Evolutionary conservation across 2,329 filamentous ascomycete genomes (phyloP).

Genomic region (Rugonectria rugulosa): DNA sequence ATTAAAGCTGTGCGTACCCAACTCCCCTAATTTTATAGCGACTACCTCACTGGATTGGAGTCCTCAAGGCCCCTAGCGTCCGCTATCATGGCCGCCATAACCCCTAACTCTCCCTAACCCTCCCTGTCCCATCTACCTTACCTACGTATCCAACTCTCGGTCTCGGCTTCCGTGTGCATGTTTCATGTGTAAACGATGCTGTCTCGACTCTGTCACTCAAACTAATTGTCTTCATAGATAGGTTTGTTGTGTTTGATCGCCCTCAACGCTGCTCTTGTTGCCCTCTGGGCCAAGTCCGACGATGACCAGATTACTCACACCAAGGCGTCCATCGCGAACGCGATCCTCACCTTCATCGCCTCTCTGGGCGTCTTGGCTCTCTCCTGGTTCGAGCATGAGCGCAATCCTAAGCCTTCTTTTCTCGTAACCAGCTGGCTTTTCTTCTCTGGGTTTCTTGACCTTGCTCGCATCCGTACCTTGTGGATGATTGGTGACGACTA

Average conservation of each 20-base stretch:
- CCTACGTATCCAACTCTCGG: too few species aligned
- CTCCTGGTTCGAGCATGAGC: slow-evolving; percentile 56
- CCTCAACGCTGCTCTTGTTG: slow-evolving; percentile 8
- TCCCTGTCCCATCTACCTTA: too few species aligned
- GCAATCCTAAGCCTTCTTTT: slow-evolving; percentile 53
- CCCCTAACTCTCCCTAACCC: background rate
- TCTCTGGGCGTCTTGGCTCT: slow-evolving; percentile 43
- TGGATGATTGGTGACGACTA: slow-evolving; percentile 46
- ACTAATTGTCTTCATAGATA: background rate
- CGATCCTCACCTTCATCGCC: slow-evolving; percentile 23
- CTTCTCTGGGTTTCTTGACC: slow-evolving; percentile 53
- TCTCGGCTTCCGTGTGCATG: too few species aligned
- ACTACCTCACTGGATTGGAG: too few species aligned
- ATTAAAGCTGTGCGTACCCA: slow-evolving; percentile 15
- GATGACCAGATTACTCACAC: slow-evolving; percentile 16
- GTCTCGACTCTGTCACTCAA: background rate
- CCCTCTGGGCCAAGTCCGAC: slow-evolving; percentile 6
- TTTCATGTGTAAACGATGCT: too few species aligned
- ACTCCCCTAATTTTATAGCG: background rate
- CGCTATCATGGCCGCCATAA: background rate
- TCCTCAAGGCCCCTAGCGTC: too few species aligned
- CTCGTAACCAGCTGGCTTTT: slow-evolving; percentile 56
- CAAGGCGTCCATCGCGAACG: slow-evolving; percentile 13
- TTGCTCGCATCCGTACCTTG: slow-evolving; percentile 52
- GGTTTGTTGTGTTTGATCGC: background rate